Evolutionary conservation across 2,329 filamentous ascomycete species (phyloP), one percentile per base, ranked within the genome.

Genomic region (Aspergillus quadrilineatus): DNA sequence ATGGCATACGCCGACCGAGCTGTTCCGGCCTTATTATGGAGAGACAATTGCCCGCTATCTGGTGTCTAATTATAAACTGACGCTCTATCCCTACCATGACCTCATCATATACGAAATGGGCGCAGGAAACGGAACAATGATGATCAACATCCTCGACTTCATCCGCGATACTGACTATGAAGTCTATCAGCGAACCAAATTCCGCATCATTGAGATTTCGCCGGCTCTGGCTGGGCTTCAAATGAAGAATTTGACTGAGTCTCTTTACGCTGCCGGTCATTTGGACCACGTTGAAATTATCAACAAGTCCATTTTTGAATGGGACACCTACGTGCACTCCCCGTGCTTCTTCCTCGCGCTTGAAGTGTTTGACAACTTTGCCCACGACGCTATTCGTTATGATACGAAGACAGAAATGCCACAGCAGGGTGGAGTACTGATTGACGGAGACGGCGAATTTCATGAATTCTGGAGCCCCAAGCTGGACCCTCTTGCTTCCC

Each of bases 51-150:
- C 93, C n/a, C 88, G 93, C 17, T 97, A 97, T 73, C 85, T 99
- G 44, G 87, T 97, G 64, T 88, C 90, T 64, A 97, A 99, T 78
- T 99, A 99, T 82, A 92, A 94, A 72, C 85, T 97, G 71, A 90
- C 90, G 44, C 85, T 91, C 55, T 97, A 94, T 72, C 94, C 94
- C 2, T 97, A 97, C 79, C 88, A 97, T 75, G 94, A 99, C 75
- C 84, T 99, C 51, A 90, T 96, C 67, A 95, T 99, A 73, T 99
- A 97, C 82, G 94, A 99, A 74, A 96, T 99, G 89, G 94, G 94
- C 51, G 94, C 94, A 39, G 94, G 94, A 66, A 93, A 96, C 67
- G 94, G 94, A 60, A 99, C 95, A 0, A 84, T 99, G 70, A 99
- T 99, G 94, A 82, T 94, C 70, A 99, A 99, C 74, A 92, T 99